These are phyloP conservation scores for Echria macrotheca DNA, from an alignment of 495 filamentous ascomycete species.

Conservation along the genomic window DNA sequence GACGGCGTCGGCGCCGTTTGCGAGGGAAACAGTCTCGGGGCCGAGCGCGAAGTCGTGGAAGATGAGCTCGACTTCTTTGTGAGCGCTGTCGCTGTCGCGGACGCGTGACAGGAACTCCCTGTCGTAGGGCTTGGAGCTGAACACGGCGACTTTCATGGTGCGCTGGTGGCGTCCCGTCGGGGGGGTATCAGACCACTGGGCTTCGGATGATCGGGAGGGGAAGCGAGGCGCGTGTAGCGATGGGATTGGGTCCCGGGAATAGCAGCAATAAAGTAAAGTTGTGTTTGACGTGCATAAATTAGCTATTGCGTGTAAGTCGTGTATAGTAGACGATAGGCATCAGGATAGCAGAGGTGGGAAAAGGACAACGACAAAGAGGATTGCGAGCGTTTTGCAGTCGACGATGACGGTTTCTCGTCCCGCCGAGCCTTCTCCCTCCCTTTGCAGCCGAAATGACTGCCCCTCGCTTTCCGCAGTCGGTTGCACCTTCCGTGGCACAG, in stretches of 20 bases:
- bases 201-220: not conserved
- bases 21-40: conserved; percentile 52
- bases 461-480: not conserved
- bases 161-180: not conserved
- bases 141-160: conserved; percentile 54
- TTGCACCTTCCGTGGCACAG: not conserved
- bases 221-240: no score
- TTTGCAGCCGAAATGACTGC: no score
- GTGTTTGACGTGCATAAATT: no score
- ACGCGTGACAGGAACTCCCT: conserved; percentile 42
- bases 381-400: no score
- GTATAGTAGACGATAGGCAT: no score
- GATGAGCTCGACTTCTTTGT: conserved; percentile 36
- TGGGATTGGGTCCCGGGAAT: no score
- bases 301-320: no score
- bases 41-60: conserved; percentile 54
- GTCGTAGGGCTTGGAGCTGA: conserved; percentile 60
- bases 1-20: conserved; percentile 49
- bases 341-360: no score
- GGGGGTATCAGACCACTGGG: not conserved
- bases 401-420: no score
- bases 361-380: no score
- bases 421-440: not conserved
- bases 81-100: conserved; percentile 18
- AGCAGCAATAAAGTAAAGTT: no score